Conservation (phyloP, 1,284 basidiomycete genomes). For the Rugosomyces carneus region DNA sequence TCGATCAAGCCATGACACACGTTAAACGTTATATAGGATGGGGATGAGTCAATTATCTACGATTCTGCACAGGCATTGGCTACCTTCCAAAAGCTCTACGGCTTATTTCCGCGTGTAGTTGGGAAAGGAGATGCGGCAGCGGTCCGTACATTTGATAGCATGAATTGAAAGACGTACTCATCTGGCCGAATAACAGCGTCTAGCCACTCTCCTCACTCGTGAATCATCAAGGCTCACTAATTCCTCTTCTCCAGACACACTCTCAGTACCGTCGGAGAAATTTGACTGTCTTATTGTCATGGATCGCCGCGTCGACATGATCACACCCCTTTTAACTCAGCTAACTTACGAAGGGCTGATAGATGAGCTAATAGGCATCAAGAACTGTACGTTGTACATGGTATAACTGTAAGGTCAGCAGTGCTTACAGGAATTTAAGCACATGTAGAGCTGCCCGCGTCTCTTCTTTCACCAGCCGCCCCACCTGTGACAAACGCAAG, state of each 20-base stretch:
- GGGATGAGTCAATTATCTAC: slow-evolving; percentile 89
- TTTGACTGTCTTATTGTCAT: slow-evolving; percentile 88
- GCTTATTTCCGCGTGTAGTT: slow-evolving; percentile 86
- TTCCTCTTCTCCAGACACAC: slow-evolving; percentile 31
- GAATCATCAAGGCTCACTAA: slow-evolving; percentile 41
- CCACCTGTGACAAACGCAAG: slow-evolving; percentile 33
- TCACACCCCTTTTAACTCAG: slow-evolving; percentile 93
- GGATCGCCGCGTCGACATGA: slow-evolving; percentile 92
- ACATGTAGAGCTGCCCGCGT: slow-evolving; percentile 85
- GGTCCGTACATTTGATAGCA: slow-evolving; percentile 38
- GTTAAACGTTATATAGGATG: slow-evolving; percentile 53
- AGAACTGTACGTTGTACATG: slow-evolving; percentile 59
- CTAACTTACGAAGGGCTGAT: slow-evolving; percentile 95
- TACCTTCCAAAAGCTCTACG: slow-evolving; percentile 83
- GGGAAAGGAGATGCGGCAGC: slow-evolving; percentile 92
- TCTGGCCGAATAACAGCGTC: slow-evolving; percentile 45
- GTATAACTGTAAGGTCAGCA: neutral
- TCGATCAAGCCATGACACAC: neutral
- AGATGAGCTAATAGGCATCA: slow-evolving; percentile 91
- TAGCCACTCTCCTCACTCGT: slow-evolving; percentile 68
- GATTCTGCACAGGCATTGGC: slow-evolving; percentile 85
- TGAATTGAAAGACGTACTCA: neutral
- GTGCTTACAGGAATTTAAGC: slow-evolving; percentile 38
- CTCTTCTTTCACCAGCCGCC: slow-evolving; percentile 52
- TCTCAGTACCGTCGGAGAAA: slow-evolving; percentile 43